Base-by-base conservation (phyloP, 2,329 filamentous ascomycete species). In the Nemania abortiva region DNA sequence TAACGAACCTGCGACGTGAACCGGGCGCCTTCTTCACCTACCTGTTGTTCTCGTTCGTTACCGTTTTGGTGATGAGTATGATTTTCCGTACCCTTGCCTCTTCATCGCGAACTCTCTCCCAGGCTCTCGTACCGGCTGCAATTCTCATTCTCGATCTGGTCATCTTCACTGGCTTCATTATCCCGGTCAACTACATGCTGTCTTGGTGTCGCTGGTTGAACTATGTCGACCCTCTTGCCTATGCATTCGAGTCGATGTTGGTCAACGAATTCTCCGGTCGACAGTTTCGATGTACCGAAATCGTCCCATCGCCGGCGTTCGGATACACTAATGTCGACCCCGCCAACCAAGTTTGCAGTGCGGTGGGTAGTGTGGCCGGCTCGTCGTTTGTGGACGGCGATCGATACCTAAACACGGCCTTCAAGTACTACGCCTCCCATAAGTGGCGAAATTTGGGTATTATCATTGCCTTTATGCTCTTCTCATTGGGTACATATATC, bases 1-100 rank as follows among this genome's bases (percentile, higher is more conserved):
- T 98, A 89, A 91, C 92, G 0, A 92, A 94, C 72, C 83, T 98
- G 34, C 88, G 92, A 64, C 87, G 93, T 61, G 89, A 91, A 71
- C 84, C 92, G 0, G 91, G 90, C 1, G 82, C 90, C 0, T 97
- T 96, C 84, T 97, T 97, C 85, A 92, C 94, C 82, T 97, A 93
- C 86, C 80, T 94, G 66, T 84, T 97, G 61, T 87, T 95, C 77
- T 91, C 89, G 2, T 93, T 95, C 81, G 78, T 87, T 67, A 90
- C 89, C 0, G 92, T 92, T 0, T 74, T 97, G 75, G 86, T 88
- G 71, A 96, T 96, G 92, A 94, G 91, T 56, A 95, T 94, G 90
- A 87, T 95, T 70, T 97, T 97, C 87, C 88, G 93, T 58, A 91
- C 89, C 6, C 92, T 97, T 71, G 93, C 88, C n/a, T 90, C 92